Evolutionary conservation across 176 grass and related monocot species (phyloP).

Genomic region (Aegilops speltoides): DNA sequence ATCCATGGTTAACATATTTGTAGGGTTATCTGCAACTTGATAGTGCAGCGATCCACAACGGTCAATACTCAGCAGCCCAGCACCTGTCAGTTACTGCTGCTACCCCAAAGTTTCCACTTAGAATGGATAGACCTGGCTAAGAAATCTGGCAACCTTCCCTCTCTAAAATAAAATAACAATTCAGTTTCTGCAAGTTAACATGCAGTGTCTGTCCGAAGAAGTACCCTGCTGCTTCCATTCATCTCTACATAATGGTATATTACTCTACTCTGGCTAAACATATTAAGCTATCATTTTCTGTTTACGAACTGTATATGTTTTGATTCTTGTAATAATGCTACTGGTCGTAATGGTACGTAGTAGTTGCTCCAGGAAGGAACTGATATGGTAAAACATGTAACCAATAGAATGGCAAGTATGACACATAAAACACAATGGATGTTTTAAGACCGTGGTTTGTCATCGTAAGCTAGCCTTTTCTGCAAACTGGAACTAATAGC

Average conservation of each 20-base stretch:
- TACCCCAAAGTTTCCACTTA: background rate
- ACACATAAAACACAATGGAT: background rate
- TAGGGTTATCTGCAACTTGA: background rate
- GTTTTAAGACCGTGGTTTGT: background rate
- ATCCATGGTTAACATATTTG: background rate
- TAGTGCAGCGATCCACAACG: background rate
- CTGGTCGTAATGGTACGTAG: background rate
- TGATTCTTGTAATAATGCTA: background rate
- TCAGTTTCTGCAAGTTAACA: slow-evolving; percentile 13
- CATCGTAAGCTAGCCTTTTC: background rate
- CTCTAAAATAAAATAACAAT: too few relatives aligned
- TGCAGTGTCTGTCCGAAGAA: background rate
- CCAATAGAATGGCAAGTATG: background rate
- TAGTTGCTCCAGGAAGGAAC: background rate
- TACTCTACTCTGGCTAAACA: background rate
- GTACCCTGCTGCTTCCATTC: background rate
- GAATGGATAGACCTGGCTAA: background rate
- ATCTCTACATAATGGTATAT: background rate
- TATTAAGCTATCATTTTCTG: background rate
- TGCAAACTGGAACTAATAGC: background rate
- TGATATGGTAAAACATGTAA: background rate
- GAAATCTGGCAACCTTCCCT: background rate
- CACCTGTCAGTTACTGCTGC: too few relatives aligned
- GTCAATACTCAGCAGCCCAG: background rate
- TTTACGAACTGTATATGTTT: background rate